These are phyloP conservation scores for Elongisporangium undulatum DNA, from an alignment of 352 stramenopile genomes.

Conservation along the genomic window DNA sequence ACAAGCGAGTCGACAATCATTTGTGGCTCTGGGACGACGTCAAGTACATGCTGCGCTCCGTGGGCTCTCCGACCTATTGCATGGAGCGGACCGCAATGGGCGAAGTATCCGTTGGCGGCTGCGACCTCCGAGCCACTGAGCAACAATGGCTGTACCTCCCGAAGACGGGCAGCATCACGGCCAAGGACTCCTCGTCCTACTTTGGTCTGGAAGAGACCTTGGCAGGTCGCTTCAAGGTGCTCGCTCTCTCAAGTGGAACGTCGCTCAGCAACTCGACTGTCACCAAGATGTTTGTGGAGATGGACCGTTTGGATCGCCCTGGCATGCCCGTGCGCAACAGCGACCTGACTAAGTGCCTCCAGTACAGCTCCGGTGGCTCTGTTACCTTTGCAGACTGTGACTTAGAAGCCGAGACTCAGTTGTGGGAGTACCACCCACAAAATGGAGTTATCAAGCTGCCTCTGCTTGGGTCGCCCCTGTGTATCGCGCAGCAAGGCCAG, in stretches of 20 bases:
- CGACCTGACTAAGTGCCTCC: neutral
- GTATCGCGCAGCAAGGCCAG: neutral
- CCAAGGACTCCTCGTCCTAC: neutral
- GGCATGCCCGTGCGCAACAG: neutral
- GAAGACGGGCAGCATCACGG: neutral
- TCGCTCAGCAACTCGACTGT: neutral
- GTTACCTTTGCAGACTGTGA: neutral
- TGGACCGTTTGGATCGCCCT: neutral
- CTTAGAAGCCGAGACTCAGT: neutral
- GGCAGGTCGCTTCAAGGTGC: neutral
- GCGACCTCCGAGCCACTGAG: neutral
- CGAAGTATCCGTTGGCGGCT: neutral
- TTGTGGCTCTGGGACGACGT: neutral
- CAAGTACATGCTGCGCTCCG: neutral
- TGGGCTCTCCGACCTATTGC: neutral
- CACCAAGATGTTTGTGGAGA: neutral
- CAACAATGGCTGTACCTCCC: neutral
- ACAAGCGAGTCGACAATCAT: neutral
- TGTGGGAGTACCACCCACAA: neutral
- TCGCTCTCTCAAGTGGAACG: neutral
- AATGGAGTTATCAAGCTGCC: neutral
- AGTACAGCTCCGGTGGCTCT: neutral
- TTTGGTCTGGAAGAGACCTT: neutral
- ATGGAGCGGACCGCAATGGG: neutral
- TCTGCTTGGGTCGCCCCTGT: neutral